Evolutionary conservation across 1,139 yeast genomes (phyloP), one percentile per base, ranked within the genome.

Genomic region (Spencermartinsiella ligniputridi): DNA sequence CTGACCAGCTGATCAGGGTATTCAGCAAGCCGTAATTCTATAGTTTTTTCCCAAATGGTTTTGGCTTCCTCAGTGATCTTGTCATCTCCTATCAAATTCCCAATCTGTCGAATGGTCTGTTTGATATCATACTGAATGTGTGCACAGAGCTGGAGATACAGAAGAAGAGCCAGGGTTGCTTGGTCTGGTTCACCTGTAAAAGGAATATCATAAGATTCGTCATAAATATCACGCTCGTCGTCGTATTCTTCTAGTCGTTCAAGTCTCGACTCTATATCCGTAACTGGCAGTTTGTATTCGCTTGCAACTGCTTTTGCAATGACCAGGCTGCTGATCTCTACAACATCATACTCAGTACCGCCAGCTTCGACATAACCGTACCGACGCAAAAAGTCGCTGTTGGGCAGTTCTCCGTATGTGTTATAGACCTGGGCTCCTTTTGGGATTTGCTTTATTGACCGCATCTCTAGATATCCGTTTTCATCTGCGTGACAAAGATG

Each of bases 351-450:
- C 42, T 75, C 77, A 0, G 96, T 86, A 0, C 90, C 90, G 11
- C 72, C 73, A 48, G 71, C 64, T 63, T 92, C 97, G 18, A 87
- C 94, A 57, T 87, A 92, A 0, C 98, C 98, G 54, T 90, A 92
- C 45, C 96, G 75, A 56, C 98, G 77, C 47, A 92, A 70, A 30
- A 92, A 73, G 57, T 92, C 97, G 25, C 92, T 72, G 61, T 90
- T 90, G 20, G 97, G 95, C 52, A 86, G 82, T 42, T 88, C 94
- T 2, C 96, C 95, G 62, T 92, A 92, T 0, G 90, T 84, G 63
- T 90, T 90, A 66, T 77, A 90, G 2, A 92, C 70, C 59, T 92
- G 97, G 19, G 79, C 81, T 1, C 86, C 90, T 36, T 68, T 67
- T 8, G 64, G 47, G 34, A 92, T 90, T 3, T 69, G 64, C 45